Conservation (phyloP, 371 early-diverging fungal species). For the Antonospora locustae region DNA sequence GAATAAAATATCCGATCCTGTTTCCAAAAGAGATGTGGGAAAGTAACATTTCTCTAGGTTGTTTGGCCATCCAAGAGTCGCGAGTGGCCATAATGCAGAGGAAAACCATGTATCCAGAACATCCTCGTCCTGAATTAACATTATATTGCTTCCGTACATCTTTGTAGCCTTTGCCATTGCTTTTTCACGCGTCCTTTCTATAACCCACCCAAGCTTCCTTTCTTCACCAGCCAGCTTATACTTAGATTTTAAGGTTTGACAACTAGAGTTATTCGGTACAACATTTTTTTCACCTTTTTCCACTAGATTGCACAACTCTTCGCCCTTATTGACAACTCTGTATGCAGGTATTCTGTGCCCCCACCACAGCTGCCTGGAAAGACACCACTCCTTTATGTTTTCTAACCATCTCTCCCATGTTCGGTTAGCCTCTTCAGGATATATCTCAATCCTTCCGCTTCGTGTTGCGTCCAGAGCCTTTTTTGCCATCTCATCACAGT, state of each 20-base stretch:
- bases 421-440: constrained; percentile 70
- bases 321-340: constrained; percentile 65
- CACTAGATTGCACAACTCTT: constrained; percentile 47
- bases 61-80: constrained; percentile 82
- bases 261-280: neutral
- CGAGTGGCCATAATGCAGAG: constrained; percentile 93
- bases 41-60: constrained; percentile 60
- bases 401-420: constrained; percentile 91
- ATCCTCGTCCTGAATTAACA: constrained; percentile 71
- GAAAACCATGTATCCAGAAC: constrained; percentile 99
- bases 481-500: constrained; percentile 74
- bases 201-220: constrained; percentile 65
- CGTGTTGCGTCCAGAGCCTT: constrained; percentile 60
- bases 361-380: constrained; percentile 97
- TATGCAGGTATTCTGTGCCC: constrained; percentile 95
- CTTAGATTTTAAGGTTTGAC: neutral
- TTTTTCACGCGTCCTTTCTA: constrained; percentile 65
- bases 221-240: neutral
- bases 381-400: constrained; percentile 86
- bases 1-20: constrained; percentile 96
- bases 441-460: constrained; percentile 68
- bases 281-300: neutral
- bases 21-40: constrained; percentile 81
- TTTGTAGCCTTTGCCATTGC: constrained; percentile 62
- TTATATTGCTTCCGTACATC: constrained; percentile 54